Evolutionary conservation across 305 asterid species (phyloP).

Genomic region (Ilex paraguariensis): DNA sequence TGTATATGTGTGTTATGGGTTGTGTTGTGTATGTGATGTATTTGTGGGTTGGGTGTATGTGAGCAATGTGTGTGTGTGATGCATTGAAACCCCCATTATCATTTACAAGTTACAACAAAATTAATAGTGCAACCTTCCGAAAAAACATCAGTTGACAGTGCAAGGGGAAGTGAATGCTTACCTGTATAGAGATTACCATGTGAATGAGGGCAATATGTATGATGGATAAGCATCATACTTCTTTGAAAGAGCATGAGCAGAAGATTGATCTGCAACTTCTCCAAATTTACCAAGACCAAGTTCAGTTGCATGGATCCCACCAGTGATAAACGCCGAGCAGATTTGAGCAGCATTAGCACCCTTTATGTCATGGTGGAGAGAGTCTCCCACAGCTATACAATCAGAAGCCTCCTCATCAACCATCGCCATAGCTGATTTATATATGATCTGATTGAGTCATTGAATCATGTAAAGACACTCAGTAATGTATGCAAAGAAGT

Average conservation of each 20-base stretch:
- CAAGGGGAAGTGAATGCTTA: slow-evolving; percentile 9
- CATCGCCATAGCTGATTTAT: slow-evolving; percentile 73
- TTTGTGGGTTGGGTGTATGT: no score
- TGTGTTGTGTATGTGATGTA: no score
- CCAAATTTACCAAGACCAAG: slow-evolving; percentile 65
- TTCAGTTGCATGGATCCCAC: slow-evolving; percentile 84
- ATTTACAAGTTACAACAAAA: no score
- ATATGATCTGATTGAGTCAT: slow-evolving; percentile 48
- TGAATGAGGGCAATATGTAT: slow-evolving; percentile 74
- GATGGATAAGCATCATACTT: slow-evolving; percentile 68
- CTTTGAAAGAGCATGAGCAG: slow-evolving; percentile 51
- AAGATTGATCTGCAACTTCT: slow-evolving; percentile 51
- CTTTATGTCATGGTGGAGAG: slow-evolving; percentile 94
- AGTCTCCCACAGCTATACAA: slow-evolving; percentile 90
- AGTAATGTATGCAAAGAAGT: no score
- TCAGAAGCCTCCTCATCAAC: slow-evolving; percentile 59
- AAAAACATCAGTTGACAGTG: not conserved
- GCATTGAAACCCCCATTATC: no score
- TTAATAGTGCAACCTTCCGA: no score
- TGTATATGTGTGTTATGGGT: no score
- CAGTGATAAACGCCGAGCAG: slow-evolving; percentile 57
- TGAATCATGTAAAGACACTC: not conserved
- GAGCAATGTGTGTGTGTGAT: no score
- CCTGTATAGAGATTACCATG: slow-evolving; percentile 50
- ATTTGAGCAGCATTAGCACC: slow-evolving; percentile 83